Conservation (phyloP, 208 protist genomes). For the Leishmania major region DNA sequence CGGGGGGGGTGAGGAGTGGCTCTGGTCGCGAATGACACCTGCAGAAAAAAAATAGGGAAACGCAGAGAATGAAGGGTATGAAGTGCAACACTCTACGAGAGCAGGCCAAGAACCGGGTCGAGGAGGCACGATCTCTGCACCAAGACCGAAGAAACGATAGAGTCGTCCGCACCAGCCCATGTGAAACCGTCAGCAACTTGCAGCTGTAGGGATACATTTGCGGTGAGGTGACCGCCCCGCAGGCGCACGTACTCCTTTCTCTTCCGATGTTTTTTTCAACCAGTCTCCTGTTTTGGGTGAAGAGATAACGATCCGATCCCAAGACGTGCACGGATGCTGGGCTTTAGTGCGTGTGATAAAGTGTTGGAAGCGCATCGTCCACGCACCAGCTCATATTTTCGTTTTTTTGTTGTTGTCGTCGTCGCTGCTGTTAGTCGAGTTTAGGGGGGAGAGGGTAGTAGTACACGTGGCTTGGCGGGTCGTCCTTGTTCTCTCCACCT, state of each 20-base stretch:
- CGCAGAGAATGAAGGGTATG: background rate
- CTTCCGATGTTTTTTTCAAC: background rate
- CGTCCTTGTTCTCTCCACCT: background rate
- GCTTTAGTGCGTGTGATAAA: background rate
- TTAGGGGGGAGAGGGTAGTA: background rate
- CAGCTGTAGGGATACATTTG: background rate
- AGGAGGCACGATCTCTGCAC: background rate
- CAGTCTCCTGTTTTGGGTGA: background rate
- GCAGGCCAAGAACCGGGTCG: background rate
- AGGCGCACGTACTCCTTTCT: background rate
- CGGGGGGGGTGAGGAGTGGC: background rate
- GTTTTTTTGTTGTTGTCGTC: background rate
- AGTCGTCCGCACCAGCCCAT: background rate
- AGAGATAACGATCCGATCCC: background rate
- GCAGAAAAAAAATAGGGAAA: background rate
- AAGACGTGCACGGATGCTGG: background rate
- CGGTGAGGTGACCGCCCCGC: background rate
- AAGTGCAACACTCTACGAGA: background rate
- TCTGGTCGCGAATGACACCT: background rate
- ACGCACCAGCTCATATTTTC: background rate
- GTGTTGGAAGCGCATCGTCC: background rate
- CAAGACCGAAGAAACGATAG: background rate
- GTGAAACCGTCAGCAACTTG: background rate
- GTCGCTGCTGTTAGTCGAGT: background rate
- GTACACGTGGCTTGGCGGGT: background rate